A percentile compares a stretch with the other conserved stretches of the same genome.
phyloP scores from a whole-genome alignment of 2,329 filamentous ascomycete genomes.

The Nothopassalora personata region DNA sequence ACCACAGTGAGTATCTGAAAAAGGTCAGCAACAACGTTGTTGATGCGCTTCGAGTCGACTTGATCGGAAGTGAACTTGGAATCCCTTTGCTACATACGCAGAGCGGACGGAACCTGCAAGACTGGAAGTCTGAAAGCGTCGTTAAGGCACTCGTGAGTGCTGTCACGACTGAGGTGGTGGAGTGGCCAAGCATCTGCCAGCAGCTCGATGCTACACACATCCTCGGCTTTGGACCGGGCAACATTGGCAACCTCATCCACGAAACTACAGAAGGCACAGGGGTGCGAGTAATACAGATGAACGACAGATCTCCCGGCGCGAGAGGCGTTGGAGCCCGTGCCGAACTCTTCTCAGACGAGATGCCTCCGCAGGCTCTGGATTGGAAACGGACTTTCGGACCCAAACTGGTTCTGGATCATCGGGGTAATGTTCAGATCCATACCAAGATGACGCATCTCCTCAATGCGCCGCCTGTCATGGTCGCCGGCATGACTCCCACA shows the following conservation, averaged over 20 bases:
- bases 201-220: background rate
- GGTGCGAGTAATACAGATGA: background rate
- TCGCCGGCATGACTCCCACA: conserved; percentile 83
- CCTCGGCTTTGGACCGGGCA: background rate
- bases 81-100: background rate
- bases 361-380: background rate
- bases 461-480: conserved; percentile 75
- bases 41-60: conserved; percentile 45
- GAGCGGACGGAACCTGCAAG: background rate
- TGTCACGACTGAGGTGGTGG: background rate
- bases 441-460: conserved; percentile 86
- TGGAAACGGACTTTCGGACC: conserved; percentile 62
- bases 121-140: background rate
- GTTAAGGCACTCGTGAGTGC: background rate
- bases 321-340: background rate
- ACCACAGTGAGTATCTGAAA: conserved; percentile 84
- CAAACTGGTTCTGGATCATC: conserved; percentile 79
- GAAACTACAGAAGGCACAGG: background rate
- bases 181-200: background rate
- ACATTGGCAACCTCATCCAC: background rate
- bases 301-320: background rate
- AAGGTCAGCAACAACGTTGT: conserved; percentile 66
- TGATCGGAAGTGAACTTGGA: background rate
- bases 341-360: background rate
- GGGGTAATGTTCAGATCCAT: conserved; percentile 80